These are phyloP conservation scores for Aurantiochytrium sp. DNA, from an alignment of 108 stramenopile genomes.

Conservation along the genomic window DNA sequence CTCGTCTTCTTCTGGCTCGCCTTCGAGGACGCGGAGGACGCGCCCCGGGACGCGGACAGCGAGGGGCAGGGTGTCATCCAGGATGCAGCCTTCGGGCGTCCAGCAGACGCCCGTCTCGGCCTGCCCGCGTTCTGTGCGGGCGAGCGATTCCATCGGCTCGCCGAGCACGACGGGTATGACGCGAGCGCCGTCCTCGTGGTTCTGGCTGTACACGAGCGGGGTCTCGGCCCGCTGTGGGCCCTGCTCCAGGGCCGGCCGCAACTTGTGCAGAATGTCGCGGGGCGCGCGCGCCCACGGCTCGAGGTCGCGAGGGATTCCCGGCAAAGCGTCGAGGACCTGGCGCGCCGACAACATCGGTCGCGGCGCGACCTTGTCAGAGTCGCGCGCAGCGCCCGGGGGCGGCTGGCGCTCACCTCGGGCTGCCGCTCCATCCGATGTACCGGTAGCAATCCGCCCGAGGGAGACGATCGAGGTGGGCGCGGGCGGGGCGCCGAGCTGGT, in stretches of 20 bases:
- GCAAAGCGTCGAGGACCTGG: no score
- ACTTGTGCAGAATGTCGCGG: neutral
- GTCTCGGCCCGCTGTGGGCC: neutral
- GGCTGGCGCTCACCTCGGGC: no score
- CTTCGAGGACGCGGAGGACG: neutral
- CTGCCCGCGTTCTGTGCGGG: neutral
- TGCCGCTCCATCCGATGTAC: no score
- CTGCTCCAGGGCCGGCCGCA: neutral
- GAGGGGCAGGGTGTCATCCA: neutral
- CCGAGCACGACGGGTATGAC: neutral
- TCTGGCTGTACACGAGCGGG: neutral
- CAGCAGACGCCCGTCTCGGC: conserved; percentile 4
- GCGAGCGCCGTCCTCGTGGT: neutral
- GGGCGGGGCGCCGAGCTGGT: neutral
- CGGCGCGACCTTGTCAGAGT: no score
- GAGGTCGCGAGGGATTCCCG: no score
- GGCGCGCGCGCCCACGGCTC: no score
- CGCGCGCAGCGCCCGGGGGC: no score
- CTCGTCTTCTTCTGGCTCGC: neutral
- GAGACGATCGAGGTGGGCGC: neutral
- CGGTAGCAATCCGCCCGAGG: neutral
- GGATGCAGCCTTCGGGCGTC: neutral
- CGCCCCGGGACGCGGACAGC: neutral
- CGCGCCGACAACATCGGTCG: no score
- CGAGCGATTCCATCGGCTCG: neutral